These are phyloP conservation scores for Spirogloea muscicola DNA, from an alignment of 139 green algal genomes.

Conservation along the genomic window DNA sequence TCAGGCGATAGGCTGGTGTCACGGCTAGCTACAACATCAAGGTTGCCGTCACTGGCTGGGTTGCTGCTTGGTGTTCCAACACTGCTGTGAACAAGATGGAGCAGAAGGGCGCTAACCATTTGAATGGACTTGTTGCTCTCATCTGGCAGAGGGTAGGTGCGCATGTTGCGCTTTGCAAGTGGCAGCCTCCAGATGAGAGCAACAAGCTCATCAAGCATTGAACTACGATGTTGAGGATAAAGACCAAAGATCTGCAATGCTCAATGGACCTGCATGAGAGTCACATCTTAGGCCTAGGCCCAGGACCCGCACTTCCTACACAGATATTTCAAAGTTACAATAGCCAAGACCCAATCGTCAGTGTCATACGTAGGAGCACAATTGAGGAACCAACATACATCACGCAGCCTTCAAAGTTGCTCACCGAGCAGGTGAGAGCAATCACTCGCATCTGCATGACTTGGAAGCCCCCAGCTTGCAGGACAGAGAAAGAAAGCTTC, in stretches of 20 bases:
- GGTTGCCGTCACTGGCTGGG: not conserved
- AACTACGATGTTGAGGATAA: conserved; percentile 7
- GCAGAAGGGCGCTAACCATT: conserved; percentile 6
- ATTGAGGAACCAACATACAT: not conserved
- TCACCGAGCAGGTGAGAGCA: conserved; percentile 1
- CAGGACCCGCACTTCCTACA: not conserved
- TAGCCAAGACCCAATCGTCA: not conserved
- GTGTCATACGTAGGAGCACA: not conserved
- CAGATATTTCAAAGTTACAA: too few species aligned
- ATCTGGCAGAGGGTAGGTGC: conserved; percentile 9
- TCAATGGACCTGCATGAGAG: not conserved
- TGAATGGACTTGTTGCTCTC: conserved; percentile 13
- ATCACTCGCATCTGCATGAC: conserved; percentile 14
- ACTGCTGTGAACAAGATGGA: conserved; percentile 7
- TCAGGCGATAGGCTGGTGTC: not conserved
- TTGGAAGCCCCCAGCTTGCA: conserved; percentile 1
- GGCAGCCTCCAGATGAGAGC: conserved; percentile 15
- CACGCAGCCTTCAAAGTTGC: not conserved
- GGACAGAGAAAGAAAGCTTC: not conserved
- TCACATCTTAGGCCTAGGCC: not conserved
- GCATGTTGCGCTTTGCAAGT: conserved; percentile 8
- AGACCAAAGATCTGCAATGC: not conserved
- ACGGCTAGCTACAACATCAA: not conserved
- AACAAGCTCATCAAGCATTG: conserved; percentile 4
- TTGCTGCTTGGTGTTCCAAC: not conserved